Percentiles rank a stretch among this genome's conserved stretches.
phyloP scores from a whole-genome alignment of 768 basidiomycete genomes.

The Kwoniella dendrophila region DNA sequence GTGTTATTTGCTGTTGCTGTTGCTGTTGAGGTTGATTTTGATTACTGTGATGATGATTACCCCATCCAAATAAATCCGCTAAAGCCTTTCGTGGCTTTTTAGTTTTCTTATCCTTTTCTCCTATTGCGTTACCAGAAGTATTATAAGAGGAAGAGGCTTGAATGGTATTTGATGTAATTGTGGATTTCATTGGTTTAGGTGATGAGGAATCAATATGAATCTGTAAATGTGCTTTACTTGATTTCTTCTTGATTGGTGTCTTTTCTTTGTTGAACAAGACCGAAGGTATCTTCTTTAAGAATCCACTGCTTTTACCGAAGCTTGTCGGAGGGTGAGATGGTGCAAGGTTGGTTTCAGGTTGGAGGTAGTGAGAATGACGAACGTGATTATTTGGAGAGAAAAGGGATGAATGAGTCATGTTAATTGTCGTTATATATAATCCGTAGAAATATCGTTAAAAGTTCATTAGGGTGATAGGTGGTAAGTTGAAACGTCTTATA shows the following conservation, averaged over 20 bases:
- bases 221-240: slow-evolving; percentile 11
- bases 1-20: too few relatives aligned
- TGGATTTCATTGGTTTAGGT: slow-evolving; percentile 1
- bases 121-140: neutral
- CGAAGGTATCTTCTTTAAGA: slow-evolving; percentile 43
- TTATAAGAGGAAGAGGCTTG: neutral
- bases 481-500: neutral
- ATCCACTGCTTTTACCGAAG: slow-evolving; percentile 13
- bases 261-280: slow-evolving; percentile 36
- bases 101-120: slow-evolving; percentile 27
- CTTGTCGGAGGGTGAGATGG: slow-evolving; percentile 12
- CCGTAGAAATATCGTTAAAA: slow-evolving; percentile 18
- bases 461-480: neutral
- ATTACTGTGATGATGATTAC: slow-evolving; percentile 17
- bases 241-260: slow-evolving; percentile 23
- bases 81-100: slow-evolving; percentile 43
- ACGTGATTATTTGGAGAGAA: slow-evolving; percentile 26
- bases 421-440: slow-evolving; percentile 11
- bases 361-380: slow-evolving; percentile 32
- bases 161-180: neutral
- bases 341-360: slow-evolving; percentile 20
- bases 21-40: slow-evolving; percentile 1
- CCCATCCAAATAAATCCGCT: slow-evolving; percentile 46
- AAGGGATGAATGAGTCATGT: slow-evolving; percentile 20
- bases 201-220: slow-evolving; percentile 16